Conservation (phyloP, 2,329 filamentous ascomycete genomes). For the Fusarium sublunatum region DNA sequence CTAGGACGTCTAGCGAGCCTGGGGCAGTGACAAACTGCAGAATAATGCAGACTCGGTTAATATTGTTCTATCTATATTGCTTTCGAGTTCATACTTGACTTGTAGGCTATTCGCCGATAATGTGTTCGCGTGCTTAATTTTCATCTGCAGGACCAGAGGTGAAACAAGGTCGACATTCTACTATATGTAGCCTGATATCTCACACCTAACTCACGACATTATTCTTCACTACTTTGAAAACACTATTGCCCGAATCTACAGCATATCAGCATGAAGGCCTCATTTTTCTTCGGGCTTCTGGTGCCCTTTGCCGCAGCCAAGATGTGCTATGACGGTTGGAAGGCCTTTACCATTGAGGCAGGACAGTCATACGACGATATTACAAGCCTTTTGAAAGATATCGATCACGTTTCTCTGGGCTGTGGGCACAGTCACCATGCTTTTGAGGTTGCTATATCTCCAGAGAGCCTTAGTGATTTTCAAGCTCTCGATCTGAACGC, state of each 20-base stretch:
- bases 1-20: too few species aligned
- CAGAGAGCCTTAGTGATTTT: slow-evolving; percentile 38
- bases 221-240: not conserved
- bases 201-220: not conserved
- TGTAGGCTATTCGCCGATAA: too few species aligned
- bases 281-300: slow-evolving; percentile 9
- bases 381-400: slow-evolving; percentile 20
- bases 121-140: too few species aligned
- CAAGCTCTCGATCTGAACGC: slow-evolving; percentile 40
- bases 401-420: slow-evolving; percentile 43
- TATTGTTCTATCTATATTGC: too few species aligned
- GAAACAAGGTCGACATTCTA: not conserved
- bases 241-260: not conserved
- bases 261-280: slow-evolving; percentile 15
- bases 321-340: slow-evolving; percentile 45
- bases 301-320: slow-evolving; percentile 31
- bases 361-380: slow-evolving; percentile 28
- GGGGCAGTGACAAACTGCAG: too few species aligned
- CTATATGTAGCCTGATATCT: not conserved
- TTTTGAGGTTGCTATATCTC: slow-evolving; percentile 45
- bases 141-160: not conserved
- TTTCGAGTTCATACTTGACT: too few species aligned
- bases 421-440: slow-evolving; percentile 39
- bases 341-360: slow-evolving; percentile 42
- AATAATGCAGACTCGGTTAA: too few species aligned